Evolutionary conservation across 2,329 filamentous ascomycete species (phyloP), one percentile per base, ranked within the genome.

Genomic region (Westerdykella aurantiaca): DNA sequence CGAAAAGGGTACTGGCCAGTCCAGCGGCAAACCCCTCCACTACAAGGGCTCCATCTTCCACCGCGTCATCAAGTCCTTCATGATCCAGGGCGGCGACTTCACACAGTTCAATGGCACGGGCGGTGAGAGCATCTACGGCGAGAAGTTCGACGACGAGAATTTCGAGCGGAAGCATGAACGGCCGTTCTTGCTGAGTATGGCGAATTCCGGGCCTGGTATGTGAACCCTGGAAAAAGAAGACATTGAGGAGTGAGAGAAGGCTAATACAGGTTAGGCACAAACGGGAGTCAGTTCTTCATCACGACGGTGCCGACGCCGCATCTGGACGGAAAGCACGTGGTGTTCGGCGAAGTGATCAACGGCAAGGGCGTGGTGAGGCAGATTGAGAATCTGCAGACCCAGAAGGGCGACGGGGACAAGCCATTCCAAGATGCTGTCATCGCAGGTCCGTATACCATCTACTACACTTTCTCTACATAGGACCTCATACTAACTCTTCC

Each of bases 61-160:
- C 76, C 86, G 91, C 41, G 86, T 98, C 52, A 98, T 98, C 75
- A 96, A 96, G 77, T 81, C 87, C 61, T 98, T 98, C 72, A 97
- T 98, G 91, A 93, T 96, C 63, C 86, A 96, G 74, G 90, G 93
- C 64, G 91, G 93, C 70, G 93, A 97, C 70, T 98, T 98, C 69
- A 98, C 91, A 39, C 83, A 81, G 43, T 88, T 88, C 66, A 91
- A 97, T 66, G 93, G 91, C 53, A 97, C 91, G 21, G 91, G 91
- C 52, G 91, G 91, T 62, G 93, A 97, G 74, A 93, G 86, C 52
- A 97, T 98, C 69, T 98, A 97, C 66, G 91, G 91, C 63, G 86
- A 86, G 68, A 97, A 96, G 74, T 98, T 98, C 60, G 86, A 88
- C 59, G 91, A 98, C 60, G 91, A 98, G 78, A 95, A 94, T 69